These are phyloP conservation scores for Telopea speciosissima DNA, from an alignment of 177 flowering plant genomes.

Conservation along the genomic window DNA sequence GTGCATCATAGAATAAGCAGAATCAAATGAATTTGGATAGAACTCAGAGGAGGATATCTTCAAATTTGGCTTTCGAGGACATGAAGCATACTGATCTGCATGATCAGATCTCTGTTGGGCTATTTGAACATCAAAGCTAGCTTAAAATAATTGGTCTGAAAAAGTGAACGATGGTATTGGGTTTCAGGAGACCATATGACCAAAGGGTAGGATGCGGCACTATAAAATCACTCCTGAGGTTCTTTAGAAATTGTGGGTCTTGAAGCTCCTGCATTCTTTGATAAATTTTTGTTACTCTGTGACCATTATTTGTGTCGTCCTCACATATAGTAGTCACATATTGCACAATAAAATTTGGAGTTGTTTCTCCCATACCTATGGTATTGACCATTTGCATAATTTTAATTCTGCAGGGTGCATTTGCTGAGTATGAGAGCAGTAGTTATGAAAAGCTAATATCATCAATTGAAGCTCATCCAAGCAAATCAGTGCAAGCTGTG, in stretches of 20 bases:
- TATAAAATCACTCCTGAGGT: neutral
- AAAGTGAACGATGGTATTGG: neutral
- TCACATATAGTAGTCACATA: neutral
- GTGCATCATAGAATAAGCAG: neutral
- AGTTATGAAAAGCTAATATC: conserved; percentile 52
- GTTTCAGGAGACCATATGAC: neutral
- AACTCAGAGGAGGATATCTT: neutral
- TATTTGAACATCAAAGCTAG: neutral
- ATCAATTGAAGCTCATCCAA: conserved; percentile 71
- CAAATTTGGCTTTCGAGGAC: neutral
- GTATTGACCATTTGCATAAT: neutral
- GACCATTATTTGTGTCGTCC: neutral
- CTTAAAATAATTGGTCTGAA: neutral
- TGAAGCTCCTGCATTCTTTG: neutral
- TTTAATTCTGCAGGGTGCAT: conserved; percentile 40
- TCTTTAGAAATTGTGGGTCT: neutral
- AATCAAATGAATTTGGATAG: neutral
- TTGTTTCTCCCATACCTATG: neutral
- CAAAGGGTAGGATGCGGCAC: neutral
- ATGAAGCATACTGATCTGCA: neutral
- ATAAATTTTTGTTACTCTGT: neutral
- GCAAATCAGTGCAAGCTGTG: conserved; percentile 73
- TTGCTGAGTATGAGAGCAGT: conserved; percentile 56
- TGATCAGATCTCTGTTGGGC: neutral
- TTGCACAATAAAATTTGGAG: neutral